Base-by-base conservation (phyloP, 441 rosid genomes). In the Populus trichocarpa region DNA sequence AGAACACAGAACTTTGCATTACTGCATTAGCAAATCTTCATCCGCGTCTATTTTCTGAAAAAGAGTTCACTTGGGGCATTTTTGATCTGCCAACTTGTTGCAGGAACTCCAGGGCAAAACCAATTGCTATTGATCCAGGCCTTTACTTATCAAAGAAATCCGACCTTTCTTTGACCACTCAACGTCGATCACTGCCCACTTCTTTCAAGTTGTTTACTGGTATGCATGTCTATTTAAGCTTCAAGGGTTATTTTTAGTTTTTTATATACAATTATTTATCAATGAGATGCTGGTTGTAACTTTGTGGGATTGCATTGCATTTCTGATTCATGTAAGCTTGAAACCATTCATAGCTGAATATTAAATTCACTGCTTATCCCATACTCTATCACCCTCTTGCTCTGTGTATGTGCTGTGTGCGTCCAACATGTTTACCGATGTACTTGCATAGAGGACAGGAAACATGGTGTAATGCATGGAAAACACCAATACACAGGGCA, bases 151-250 rank as follows among this genome's bases (percentile, higher is more conserved):
- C 97, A 2, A 92, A 90, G 84, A 96, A 93, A 85, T 88, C 97
- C n/a, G 96, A 96, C 77, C 75, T 96, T 81, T 91, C 92, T 83
- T 86, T 85, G 89, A 93, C 97, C 70, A 88, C 92, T 82, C 98
- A 96, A 79, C 91, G 95, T 3, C 87, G 98, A 77, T 88, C 98
- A 53, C 88, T 93, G 80, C 98, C 99, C 11, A 87, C 93, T 13
- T 87, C 99, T 63, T 95, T 92, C 87, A 93, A 91, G 92, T 81
- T 96, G 81, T 95, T 87, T 80, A 91, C 98, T 18, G 98, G 97
- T 94, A 77, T 74, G 79, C 75, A 32, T 25, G 59, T 67, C 42
- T 72, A 69, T 74, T 66, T 30, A 50, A 10, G 11, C 67, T 61
- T 75, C 67, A 28, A 74, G 70, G 5, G 42, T 70, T 73, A 66